Conservation (phyloP, 225 moss, liverwort and hornwort genomes). For the Physcomitrium patens region DNA sequence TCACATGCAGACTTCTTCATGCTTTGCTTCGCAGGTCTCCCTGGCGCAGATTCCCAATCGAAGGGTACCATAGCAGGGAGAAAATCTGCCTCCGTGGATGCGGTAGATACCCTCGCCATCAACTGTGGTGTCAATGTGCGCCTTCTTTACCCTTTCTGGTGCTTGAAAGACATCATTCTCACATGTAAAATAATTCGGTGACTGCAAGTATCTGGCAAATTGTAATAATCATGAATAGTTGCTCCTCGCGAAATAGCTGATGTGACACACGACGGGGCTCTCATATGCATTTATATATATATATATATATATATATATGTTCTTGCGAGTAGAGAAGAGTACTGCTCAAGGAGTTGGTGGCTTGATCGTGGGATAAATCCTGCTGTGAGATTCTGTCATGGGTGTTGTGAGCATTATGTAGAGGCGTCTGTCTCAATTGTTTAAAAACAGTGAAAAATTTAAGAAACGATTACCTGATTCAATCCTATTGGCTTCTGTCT, state of each 20-base stretch:
- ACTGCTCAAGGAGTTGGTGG: too few relatives aligned
- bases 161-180: not conserved
- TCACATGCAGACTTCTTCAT: not conserved
- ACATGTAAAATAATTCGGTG: too few relatives aligned
- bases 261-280: too few relatives aligned
- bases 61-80: slow-evolving; percentile 45
- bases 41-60: slow-evolving; percentile 44
- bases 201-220: too few relatives aligned
- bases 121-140: slow-evolving; percentile 4
- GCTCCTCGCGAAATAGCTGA: too few relatives aligned
- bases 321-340: too few relatives aligned
- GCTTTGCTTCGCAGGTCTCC: slow-evolving; percentile 25
- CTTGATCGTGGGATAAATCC: too few relatives aligned
- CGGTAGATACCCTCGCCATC: slow-evolving; percentile 36
- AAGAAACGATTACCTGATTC: slow-evolving; percentile 6
- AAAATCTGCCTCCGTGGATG: slow-evolving; percentile 41
- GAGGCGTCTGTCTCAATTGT: not conserved
- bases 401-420: not conserved
- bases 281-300: too few relatives aligned
- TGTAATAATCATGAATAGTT: too few relatives aligned
- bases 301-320: too few relatives aligned
- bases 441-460: not conserved
- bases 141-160: slow-evolving; percentile 4
- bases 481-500: not conserved
- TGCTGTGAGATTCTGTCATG: too few relatives aligned